Base-by-base conservation (phyloP, 768 basidiomycete species). In the Lentinula lateritia region DNA sequence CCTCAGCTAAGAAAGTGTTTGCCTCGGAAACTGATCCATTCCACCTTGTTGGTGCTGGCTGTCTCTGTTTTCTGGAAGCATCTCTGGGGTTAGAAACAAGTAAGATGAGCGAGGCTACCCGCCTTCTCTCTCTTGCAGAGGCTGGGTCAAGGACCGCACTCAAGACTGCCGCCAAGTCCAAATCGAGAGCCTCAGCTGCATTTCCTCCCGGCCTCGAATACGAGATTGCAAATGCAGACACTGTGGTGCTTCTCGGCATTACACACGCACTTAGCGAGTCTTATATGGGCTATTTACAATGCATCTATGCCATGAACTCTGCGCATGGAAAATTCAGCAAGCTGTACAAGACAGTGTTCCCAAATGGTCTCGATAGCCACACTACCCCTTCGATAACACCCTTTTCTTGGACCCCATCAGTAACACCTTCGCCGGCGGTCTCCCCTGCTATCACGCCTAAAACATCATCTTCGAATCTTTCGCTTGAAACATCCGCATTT, bases 51-150 rank as follows among this genome's bases (percentile, higher is more conserved):
- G 91, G 91, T 1, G 74, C 84, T 0, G 91, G 90, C 15, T 84
- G 87, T 0, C 87, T 86, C 61, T 82, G 83, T 0, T 92, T 92
- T 65, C 74, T 92, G 48, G 86, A 91, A 70, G 92, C 90, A 0
- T 89, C 87, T 0, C 74, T 92, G 13, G 88, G 89, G n/a, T 84
- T 92, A 85, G 91, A 93, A 81, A 88, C 79, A 1, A 83, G 76
- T 35, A 69, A 88, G 39, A 84, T 93, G 78, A 74, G 80, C 7
- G 86, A 90, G 66, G 90, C 91, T 0, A 73, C 79, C 3, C 72
- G 74, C 18, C 78, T 79, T 62, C 79, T 93, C 2, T 73, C 80
- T 0, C 72, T 76, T 2, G 83, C 90, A 0, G 87, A 90, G 66
- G 81, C 83, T 0, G 84, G 81, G 3, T 79, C 88, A 0, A 84